phyloP scores from a whole-genome alignment of 2,329 filamentous ascomycete species.

The Hypoxylon sp. region DNA sequence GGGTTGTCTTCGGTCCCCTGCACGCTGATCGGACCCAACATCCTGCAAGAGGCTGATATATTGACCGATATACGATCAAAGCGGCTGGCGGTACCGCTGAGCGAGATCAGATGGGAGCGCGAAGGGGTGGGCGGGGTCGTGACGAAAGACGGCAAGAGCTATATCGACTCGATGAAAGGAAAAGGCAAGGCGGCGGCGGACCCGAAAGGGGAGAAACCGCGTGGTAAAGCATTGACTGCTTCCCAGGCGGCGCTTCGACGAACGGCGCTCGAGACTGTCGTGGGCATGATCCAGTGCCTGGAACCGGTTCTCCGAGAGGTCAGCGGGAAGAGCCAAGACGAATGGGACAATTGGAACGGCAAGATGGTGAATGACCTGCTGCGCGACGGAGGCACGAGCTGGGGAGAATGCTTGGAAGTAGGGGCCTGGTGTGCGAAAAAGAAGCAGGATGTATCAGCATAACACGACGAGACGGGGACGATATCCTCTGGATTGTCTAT shows the following conservation, averaged over 20 bases:
- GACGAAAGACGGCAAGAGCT: slow-evolving; percentile 67
- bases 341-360: slow-evolving; percentile 90
- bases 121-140: slow-evolving; percentile 72
- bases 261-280: slow-evolving; percentile 81
- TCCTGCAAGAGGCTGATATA: slow-evolving; percentile 80
- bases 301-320: slow-evolving; percentile 83
- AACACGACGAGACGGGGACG: slow-evolving; percentile 13
- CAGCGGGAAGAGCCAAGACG: slow-evolving; percentile 86
- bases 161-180: slow-evolving; percentile 61
- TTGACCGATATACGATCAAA: slow-evolving; percentile 75
- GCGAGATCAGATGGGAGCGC: slow-evolving; percentile 86
- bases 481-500: slow-evolving; percentile 21
- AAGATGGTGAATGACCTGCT: slow-evolving; percentile 87
- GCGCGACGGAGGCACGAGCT: slow-evolving; percentile 78
- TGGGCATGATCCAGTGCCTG: slow-evolving; percentile 84
- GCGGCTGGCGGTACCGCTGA: slow-evolving; percentile 85
- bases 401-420: slow-evolving; percentile 85
- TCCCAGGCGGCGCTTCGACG: slow-evolving; percentile 77
- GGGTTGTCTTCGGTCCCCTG: slow-evolving; percentile 79
- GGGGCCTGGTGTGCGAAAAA: slow-evolving; percentile 93
- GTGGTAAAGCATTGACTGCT: slow-evolving; percentile 64
- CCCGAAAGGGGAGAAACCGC: slow-evolving; percentile 45
- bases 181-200: slow-evolving; percentile 53
- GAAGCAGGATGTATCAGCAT: slow-evolving; percentile 45
- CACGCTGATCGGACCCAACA: slow-evolving; percentile 75